Conservation (phyloP, 129 eudicot genomes). For the Escallonia rubra region DNA sequence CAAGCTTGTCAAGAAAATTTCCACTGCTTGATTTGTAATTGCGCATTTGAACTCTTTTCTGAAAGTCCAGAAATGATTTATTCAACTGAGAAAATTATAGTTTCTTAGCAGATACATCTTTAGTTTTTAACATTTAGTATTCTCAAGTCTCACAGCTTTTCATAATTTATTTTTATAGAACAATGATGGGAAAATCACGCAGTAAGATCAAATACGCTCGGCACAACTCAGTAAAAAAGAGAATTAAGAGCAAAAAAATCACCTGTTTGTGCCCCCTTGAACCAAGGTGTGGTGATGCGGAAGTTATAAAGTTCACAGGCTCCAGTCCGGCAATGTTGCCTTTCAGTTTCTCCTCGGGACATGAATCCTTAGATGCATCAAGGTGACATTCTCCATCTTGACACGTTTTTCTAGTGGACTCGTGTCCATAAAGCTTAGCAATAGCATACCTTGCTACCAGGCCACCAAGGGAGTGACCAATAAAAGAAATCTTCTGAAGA, state of each 20-base stretch:
- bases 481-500: constrained; percentile 81
- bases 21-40: no score
- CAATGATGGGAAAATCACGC: no score
- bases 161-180: no score
- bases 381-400: constrained; percentile 30
- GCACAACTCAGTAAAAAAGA: neutral
- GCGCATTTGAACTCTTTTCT: no score
- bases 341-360: constrained; percentile 15
- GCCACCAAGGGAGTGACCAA: constrained; percentile 97
- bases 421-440: constrained; percentile 60
- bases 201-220: no score
- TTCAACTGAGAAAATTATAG: no score
- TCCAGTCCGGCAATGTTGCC: constrained; percentile 74
- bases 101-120: no score
- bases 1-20: no score
- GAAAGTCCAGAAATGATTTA: no score
- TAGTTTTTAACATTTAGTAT: no score
- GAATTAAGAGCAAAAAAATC: neutral
- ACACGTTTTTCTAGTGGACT: constrained; percentile 15
- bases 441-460: constrained; percentile 86
- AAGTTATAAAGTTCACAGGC: constrained; percentile 76
- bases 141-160: no score
- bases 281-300: constrained; percentile 95
- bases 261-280: constrained; percentile 91
- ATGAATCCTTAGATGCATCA: constrained; percentile 17